Base-by-base conservation (phyloP, 768 basidiomycete genomes). In the Piloderma croceum region DNA sequence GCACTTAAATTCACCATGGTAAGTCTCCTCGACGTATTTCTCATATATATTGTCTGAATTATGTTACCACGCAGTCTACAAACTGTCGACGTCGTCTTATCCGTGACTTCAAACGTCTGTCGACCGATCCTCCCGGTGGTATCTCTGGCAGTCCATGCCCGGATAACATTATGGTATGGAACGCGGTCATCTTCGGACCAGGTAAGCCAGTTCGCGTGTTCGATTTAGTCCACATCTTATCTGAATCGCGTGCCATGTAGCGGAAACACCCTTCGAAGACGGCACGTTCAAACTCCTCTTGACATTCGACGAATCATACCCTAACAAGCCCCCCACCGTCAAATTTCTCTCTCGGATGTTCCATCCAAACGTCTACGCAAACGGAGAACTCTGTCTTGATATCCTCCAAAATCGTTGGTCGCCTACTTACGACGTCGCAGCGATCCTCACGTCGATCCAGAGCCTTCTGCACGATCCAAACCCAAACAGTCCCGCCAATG, bases 151-250 rank as follows among this genome's bases (percentile, higher is more conserved):
- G 90, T 54, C 94, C 96, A 57, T 92, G 90, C 58, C 83, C 90
- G 3, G 96, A 98, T 60, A 98, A 98, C 61, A 96, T 99, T 63
- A 96, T 98, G 91, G 74, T 97, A 12, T 99, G 96, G 96, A 99
- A 99, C 55, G 96, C 96, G 2, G 96, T 99, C 42, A 99, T 99
- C 47, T 98, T 99, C 57, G 96, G 96, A 3, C 96, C 96, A 63
- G 85, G 94, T 92, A 44, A 56, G 83, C 65, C 13, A 4, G 21
- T 18, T 13, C n/a, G n/a, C n/a, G n/a, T n/a, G n/a, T n/a, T n/a
- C n/a, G n/a, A n/a, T n/a, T n/a, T n/a, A n/a, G n/a, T n/a, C n/a
- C n/a, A n/a, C n/a, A n/a, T n/a, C n/a, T n/a, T n/a, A n/a, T n/a
- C n/a, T n/a, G n/a, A n/a, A n/a, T n/a, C n/a, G n/a, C n/a, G n/a